Percentiles rank a stretch among this genome's conserved stretches.
Conservation (phyloP, 768 basidiomycete species). For the Hydnum rufescens region DNA sequence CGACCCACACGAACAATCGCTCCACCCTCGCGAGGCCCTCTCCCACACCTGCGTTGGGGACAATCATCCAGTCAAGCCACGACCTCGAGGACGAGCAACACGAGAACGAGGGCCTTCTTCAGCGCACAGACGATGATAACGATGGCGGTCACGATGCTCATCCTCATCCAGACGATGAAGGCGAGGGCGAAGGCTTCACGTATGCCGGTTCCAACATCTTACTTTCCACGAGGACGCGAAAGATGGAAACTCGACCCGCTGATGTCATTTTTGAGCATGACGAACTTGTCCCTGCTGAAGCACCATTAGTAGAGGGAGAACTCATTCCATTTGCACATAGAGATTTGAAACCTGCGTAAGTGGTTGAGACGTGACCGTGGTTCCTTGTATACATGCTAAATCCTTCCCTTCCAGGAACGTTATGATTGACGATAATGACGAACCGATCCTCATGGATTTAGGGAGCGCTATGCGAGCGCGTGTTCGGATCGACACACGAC, state of each 20-base stretch:
- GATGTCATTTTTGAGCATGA: conserved; percentile 69
- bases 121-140: not conserved
- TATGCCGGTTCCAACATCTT: not conserved
- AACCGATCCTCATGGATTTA: conserved; percentile 95
- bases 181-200: not conserved
- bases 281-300: conserved; percentile 30
- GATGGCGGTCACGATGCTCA: not conserved
- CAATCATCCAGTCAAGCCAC: conserved; percentile 23
- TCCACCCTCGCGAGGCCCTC: not conserved
- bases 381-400: not conserved
- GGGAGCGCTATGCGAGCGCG: conserved; percentile 81
- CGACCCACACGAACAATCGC: conserved; percentile 12
- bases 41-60: too few species aligned
- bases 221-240: not conserved
- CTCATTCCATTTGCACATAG: conserved; percentile 86
- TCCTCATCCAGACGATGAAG: not conserved
- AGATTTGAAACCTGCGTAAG: conserved; percentile 90
- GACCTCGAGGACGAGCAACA: conserved; percentile 44
- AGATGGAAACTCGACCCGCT: conserved; percentile 18
- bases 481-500: conserved; percentile 59
- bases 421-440: conserved; percentile 88
- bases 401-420: conserved; percentile 42
- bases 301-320: conserved; percentile 23
- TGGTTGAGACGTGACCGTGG: conserved; percentile 6
- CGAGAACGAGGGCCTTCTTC: conserved; percentile 14